Evolutionary conservation across 23 red algal species (phyloP), one percentile per base, ranked within the genome.

Genomic region (Gracilaria gracilis): DNA sequence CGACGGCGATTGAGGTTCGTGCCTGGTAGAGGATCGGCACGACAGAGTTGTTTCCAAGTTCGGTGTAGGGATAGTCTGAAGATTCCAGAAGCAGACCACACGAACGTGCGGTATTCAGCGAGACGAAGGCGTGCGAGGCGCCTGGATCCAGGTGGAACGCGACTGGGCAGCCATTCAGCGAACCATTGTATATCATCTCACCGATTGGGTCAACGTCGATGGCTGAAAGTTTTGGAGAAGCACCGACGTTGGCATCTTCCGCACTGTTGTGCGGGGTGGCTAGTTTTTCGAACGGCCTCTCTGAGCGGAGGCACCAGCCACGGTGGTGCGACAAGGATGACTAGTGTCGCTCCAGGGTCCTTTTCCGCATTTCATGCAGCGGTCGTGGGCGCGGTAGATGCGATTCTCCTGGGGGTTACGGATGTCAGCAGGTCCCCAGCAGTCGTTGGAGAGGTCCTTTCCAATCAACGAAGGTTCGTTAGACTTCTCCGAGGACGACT

Each of bases 41-140:
- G 28, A 16, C 13, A 2, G 9, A 16, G 4, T 9, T 4, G 28
- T 70, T 70, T 9, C 65, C 35, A 19, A 70, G 35, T 34, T 70
- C 65, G 9, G 65, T 70, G 35, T 35, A 35, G 35, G 35, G 35
- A 33, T 24, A 70, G 12, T 16, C 65, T 36, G 23, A 70, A 70
- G 65, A 16, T 9, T 2, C 34, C 12, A 70, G 65, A 33, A 4
- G 4, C 4, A 70, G 65, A 8, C 27, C 9, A 16, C 23, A 70
- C 12, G 4, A 7, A 5, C 35, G 65, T 15, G 65, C 65, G 0
- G 36, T 20, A 4, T 19, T n/a, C 16, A 16, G 0, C 8, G 44
- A 87, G 28, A 87, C 74, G 61, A 87, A 87, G 25, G 32, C 83
- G 39, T 87, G 64, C 11, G 64, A 35, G 31, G 83, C 61, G 14